Conservation (phyloP, 345 rosid species). For the Eucalyptus pauciflora region DNA sequence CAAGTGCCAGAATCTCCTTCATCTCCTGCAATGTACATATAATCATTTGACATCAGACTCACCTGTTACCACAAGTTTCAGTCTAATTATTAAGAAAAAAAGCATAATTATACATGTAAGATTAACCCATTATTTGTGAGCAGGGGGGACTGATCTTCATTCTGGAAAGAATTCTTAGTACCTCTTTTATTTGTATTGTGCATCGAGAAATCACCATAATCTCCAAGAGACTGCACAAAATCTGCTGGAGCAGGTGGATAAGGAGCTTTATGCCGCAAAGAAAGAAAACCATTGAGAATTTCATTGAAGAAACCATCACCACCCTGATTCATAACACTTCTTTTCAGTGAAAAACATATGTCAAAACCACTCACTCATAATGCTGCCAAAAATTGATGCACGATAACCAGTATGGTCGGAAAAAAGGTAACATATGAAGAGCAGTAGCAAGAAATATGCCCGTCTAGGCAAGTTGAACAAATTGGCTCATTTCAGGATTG, state of each 20-base stretch:
- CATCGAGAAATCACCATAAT: constrained; percentile 14
- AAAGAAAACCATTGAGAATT: constrained; percentile 79
- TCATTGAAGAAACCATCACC: constrained; percentile 98
- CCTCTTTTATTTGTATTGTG: constrained; percentile 13
- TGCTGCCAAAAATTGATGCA: background rate
- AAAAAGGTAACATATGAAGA: background rate
- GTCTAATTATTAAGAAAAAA: background rate
- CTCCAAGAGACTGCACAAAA: constrained; percentile 24
- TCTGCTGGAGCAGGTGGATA: constrained; percentile 69
- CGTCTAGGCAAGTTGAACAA: background rate
- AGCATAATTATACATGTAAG: background rate
- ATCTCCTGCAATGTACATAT: constrained; percentile 18
- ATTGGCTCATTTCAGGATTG: background rate
- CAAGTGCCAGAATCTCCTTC: constrained; percentile 8
- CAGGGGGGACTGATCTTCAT: constrained; percentile 34
- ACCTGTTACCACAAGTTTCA: background rate
- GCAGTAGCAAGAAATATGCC: background rate
- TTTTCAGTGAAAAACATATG: background rate
- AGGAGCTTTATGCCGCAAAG: constrained; percentile 68
- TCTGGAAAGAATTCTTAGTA: constrained; percentile 19
- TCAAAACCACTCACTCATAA: background rate
- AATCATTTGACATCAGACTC: background rate
- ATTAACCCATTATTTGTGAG: constrained; percentile 18
- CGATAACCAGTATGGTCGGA: background rate
- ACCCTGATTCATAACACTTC: constrained; percentile 37